These are phyloP conservation scores for Chloranthus sessilifolius DNA, from an alignment of 164 flowering plant genomes.

Conservation along the genomic window DNA sequence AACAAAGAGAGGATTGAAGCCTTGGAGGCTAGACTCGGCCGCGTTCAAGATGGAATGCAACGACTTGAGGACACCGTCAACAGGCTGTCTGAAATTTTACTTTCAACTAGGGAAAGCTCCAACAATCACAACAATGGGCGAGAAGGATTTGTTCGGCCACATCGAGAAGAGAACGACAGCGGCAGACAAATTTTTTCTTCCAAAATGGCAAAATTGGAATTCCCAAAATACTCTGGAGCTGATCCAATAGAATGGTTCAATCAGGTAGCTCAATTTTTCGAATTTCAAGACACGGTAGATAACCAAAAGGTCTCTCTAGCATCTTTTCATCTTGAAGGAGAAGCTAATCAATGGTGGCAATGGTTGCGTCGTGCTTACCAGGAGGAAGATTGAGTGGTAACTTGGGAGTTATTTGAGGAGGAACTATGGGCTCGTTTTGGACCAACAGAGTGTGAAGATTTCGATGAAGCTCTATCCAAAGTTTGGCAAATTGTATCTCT, in stretches of 20 bases:
- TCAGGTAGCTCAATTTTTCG: no score
- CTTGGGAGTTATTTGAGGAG: neutral
- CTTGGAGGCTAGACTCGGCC: conserved; percentile 1
- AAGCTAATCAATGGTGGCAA: no score
- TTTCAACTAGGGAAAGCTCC: neutral
- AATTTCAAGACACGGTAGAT: no score
- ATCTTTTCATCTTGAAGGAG: no score
- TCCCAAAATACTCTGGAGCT: no score
- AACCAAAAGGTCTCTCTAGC: no score
- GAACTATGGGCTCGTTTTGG: neutral
- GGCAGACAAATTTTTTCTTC: conserved; percentile 2
- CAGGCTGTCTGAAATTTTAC: neutral
- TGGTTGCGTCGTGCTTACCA: no score
- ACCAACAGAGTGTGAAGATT: neutral
- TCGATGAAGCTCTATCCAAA: neutral
- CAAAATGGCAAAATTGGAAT: conserved; percentile 1
- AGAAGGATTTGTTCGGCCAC: neutral
- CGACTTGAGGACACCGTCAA: no score
- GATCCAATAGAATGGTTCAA: no score
- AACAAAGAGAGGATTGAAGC: conserved; percentile 1
- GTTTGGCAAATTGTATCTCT: neutral
- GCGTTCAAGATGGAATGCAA: neutral
- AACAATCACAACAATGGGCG: neutral
- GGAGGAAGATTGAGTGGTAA: neutral
- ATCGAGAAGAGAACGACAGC: neutral